Conservation (phyloP, 2,329 filamentous ascomycete genomes). For the Stemphylium lycopersici region DNA sequence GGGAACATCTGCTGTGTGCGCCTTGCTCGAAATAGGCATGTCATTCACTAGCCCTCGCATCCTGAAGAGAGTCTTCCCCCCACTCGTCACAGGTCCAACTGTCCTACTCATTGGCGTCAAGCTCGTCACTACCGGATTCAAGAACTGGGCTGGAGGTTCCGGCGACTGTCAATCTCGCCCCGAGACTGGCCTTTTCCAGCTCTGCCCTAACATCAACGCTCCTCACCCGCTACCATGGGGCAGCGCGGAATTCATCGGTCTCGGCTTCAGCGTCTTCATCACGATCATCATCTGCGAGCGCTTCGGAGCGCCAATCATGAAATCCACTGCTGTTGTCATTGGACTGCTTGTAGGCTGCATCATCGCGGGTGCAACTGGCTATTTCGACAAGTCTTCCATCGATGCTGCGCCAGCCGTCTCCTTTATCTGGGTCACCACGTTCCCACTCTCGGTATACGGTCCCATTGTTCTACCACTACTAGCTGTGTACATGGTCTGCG, state of each 20-base stretch:
- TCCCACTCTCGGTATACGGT: slow-evolving; percentile 73
- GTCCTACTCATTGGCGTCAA: slow-evolving; percentile 75
- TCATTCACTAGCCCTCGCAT: slow-evolving; percentile 74
- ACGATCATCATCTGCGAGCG: slow-evolving; percentile 82
- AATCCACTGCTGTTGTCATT: slow-evolving; percentile 76
- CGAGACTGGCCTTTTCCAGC: slow-evolving; percentile 61
- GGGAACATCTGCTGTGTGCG: slow-evolving; percentile 63
- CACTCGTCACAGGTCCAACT: slow-evolving; percentile 73
- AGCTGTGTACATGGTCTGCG: slow-evolving; percentile 68
- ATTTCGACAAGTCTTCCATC: slow-evolving; percentile 77
- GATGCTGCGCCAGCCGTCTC: slow-evolving; percentile 72
- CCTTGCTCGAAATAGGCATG: slow-evolving; percentile 70
- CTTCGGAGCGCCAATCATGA: slow-evolving; percentile 84
- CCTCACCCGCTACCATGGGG: slow-evolving; percentile 79
- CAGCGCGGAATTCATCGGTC: slow-evolving; percentile 75
- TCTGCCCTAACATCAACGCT: slow-evolving; percentile 67
- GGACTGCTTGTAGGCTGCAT: slow-evolving; percentile 78
- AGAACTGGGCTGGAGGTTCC: slow-evolving; percentile 78
- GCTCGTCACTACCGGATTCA: slow-evolving; percentile 73
- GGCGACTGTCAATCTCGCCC: slow-evolving; percentile 61
- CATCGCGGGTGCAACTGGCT: slow-evolving; percentile 77
- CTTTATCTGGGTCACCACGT: slow-evolving; percentile 82
- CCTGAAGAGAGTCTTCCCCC: slow-evolving; percentile 77
- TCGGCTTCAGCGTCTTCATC: slow-evolving; percentile 80
- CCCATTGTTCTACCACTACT: slow-evolving; percentile 75